A percentile compares a stretch with the other conserved stretches of the same genome.
These are phyloP conservation scores for Abrus precatorius DNA, from an alignment of 306 rosid genomes.

Conservation along the genomic window DNA sequence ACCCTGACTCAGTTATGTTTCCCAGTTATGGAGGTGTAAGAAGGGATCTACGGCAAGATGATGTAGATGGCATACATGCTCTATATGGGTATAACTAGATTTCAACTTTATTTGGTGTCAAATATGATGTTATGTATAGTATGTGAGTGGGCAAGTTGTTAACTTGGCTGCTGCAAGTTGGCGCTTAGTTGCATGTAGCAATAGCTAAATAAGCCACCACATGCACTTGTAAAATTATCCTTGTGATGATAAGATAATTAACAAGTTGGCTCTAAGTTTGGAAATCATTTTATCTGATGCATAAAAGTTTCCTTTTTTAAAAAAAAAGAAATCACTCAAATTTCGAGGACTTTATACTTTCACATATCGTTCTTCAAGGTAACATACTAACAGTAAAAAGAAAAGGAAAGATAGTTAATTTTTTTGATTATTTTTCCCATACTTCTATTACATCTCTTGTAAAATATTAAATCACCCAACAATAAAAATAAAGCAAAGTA, in stretches of 20 bases:
- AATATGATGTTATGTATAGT: background rate
- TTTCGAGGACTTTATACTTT: too few species aligned
- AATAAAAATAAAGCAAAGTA: too few species aligned
- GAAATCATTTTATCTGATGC: too few species aligned
- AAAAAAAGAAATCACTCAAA: too few species aligned
- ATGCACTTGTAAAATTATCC: background rate
- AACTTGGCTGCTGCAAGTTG: background rate
- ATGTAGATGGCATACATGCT: conserved; percentile 49
- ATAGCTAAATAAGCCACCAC: background rate
- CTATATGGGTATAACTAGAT: conserved; percentile 16
- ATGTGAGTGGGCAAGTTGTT: background rate
- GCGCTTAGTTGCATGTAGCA: background rate
- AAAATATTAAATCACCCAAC: too few species aligned
- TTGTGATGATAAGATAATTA: too few species aligned
- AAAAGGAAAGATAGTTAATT: too few species aligned
- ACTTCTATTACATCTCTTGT: background rate
- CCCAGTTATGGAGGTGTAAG: background rate
- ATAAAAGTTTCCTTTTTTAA: too few species aligned
- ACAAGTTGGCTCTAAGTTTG: too few species aligned
- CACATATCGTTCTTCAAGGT: too few species aligned
- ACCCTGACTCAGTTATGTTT: conserved; percentile 43
- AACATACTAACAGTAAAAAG: too few species aligned
- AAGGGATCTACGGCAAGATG: conserved; percentile 36
- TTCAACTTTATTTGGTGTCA: background rate
- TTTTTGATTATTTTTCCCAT: background rate